Conservation (phyloP, 345 rosid species). For the Atalantia buxifolia region DNA sequence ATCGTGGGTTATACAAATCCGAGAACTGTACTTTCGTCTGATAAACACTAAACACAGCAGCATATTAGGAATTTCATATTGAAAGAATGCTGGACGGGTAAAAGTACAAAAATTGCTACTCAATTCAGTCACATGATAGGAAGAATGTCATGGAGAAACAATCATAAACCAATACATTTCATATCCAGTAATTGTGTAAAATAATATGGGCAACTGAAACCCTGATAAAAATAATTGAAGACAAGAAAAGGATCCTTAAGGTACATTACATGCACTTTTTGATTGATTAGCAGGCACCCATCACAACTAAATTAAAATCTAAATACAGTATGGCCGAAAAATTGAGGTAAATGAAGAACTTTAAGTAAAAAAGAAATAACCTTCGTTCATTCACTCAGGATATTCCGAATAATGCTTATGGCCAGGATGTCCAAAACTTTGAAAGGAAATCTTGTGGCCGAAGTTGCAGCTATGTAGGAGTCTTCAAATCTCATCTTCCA, state of each 20-base stretch:
- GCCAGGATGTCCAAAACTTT: slow-evolving; percentile 12
- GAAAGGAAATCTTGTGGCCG: slow-evolving; percentile 8
- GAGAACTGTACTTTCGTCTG: neutral
- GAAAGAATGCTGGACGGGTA: neutral
- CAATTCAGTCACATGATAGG: neutral
- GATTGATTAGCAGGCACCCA: slow-evolving; percentile 24
- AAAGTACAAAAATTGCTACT: neutral
- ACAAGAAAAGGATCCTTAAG: slow-evolving; percentile 17
- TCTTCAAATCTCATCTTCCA: slow-evolving; percentile 56
- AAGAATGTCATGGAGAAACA: neutral
- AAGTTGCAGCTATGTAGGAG: neutral
- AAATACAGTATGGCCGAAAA: slow-evolving; percentile 28
- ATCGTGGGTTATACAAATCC: neutral
- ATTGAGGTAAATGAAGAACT: slow-evolving; percentile 24
- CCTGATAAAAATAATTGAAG: slow-evolving; percentile 29
- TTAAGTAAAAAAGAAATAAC: slow-evolving; percentile 12
- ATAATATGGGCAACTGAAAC: slow-evolving; percentile 12
- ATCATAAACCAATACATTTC: slow-evolving; percentile 15
- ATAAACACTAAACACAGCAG: neutral
- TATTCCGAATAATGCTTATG: slow-evolving; percentile 14
- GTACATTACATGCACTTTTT: slow-evolving; percentile 18
- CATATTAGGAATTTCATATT: neutral
- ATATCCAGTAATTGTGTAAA: slow-evolving; percentile 18
- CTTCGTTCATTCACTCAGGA: slow-evolving; percentile 16
- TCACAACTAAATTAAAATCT: slow-evolving; percentile 37